A percentile compares a stretch with the other conserved stretches of the same genome.
Evolutionary conservation across 305 asterid genomes (phyloP).

Genomic region (Plantago coronopus): DNA sequence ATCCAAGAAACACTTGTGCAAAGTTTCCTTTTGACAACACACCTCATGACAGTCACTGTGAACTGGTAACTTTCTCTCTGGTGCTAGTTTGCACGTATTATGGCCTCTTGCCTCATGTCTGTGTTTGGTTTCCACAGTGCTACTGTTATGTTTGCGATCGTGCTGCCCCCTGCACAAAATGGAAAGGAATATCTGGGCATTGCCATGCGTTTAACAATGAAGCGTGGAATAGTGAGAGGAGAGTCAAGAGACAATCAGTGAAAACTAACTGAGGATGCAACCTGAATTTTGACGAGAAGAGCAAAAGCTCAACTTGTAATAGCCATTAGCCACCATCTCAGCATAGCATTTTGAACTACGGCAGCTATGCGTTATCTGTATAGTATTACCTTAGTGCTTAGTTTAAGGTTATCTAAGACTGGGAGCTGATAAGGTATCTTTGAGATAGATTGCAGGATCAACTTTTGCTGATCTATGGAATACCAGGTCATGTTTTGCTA

Average conservation of each 20-base stretch:
- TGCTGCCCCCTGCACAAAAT: constrained; percentile 55
- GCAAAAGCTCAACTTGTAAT: too few relatives aligned
- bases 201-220: constrained; percentile 59
- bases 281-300: too few relatives aligned
- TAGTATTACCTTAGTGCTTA: background rate
- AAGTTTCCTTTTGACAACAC: constrained; percentile 48
- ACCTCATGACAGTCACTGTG: constrained; percentile 48
- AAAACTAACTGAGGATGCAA: background rate
- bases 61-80: constrained; percentile 35
- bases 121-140: constrained; percentile 38
- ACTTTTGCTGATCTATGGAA: background rate
- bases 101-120: background rate
- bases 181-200: constrained; percentile 48
- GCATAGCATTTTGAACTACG: background rate
- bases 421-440: background rate
- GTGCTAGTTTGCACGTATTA: background rate
- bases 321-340: too few relatives aligned
- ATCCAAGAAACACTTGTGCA: constrained; percentile 57
- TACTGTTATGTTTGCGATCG: constrained; percentile 65
- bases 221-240: constrained; percentile 41
- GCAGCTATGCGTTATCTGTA: background rate
- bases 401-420: background rate
- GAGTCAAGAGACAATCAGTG: background rate
- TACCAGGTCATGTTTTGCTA: background rate
- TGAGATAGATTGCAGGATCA: background rate